phyloP scores from a whole-genome alignment of 2,329 filamentous ascomycete species.

The Sclerotinia nivalis region DNA sequence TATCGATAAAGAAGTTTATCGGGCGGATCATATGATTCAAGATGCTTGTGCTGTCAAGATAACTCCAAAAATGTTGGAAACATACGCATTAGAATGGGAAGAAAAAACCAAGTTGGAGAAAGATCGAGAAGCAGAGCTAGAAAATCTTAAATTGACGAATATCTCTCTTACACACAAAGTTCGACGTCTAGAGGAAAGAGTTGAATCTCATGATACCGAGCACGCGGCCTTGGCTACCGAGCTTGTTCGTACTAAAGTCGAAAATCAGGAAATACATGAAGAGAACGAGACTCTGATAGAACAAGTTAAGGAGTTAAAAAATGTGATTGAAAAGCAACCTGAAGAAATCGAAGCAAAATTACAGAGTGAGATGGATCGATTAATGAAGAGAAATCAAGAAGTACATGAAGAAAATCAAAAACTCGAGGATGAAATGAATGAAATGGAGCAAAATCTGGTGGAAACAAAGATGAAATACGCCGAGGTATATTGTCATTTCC shows the following conservation, averaged over 20 bases:
- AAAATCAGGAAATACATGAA: conserved; percentile 86
- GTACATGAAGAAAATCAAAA: conserved; percentile 91
- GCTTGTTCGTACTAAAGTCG: conserved; percentile 86
- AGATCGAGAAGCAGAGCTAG: conserved; percentile 79
- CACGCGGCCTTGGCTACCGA: conserved; percentile 90
- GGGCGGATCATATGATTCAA: conserved; percentile 87
- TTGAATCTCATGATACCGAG: conserved; percentile 85
- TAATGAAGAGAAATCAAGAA: conserved; percentile 89
- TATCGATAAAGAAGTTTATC: conserved; percentile 92
- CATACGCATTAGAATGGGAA: conserved; percentile 87
- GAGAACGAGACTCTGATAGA: conserved; percentile 84
- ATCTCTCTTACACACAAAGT: conserved; percentile 70
- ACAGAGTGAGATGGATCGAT: conserved; percentile 81
- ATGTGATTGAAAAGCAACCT: conserved; percentile 86
- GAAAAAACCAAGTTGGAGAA: conserved; percentile 82
- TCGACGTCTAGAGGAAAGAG: conserved; percentile 82
- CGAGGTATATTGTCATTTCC: conserved; percentile 67
- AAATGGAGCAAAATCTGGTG: conserved; percentile 91
- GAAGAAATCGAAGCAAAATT: conserved; percentile 81
- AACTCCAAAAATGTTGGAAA: conserved; percentile 75
- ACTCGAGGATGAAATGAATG: conserved; percentile 84
- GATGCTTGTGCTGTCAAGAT: conserved; percentile 90
- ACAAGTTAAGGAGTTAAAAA: conserved; percentile 81
- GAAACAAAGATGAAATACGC: conserved; percentile 93
- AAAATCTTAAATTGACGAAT: conserved; percentile 68